Conservation (phyloP, 108 stramenopile genomes). For the Fragilaria radians region DNA sequence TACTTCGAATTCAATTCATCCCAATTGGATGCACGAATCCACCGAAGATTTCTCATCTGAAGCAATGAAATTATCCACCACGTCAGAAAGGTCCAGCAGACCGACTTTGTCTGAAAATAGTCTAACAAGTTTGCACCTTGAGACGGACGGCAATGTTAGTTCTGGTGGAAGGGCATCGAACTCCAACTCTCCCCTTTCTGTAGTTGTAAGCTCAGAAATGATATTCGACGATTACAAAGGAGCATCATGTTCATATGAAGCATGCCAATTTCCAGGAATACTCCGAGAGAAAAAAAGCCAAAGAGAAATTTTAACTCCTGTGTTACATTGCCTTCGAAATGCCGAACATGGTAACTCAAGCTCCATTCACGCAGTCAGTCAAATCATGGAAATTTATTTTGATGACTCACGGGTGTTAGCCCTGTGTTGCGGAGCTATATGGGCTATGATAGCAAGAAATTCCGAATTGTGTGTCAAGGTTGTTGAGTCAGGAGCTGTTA, state of each 20-base stretch:
- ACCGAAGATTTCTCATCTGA: background rate
- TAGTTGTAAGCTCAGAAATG: background rate
- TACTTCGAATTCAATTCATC: background rate
- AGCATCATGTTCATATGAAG: background rate
- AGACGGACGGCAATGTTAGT: background rate
- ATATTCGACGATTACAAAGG: slow-evolving; percentile 1
- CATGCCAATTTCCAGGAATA: slow-evolving; percentile 5
- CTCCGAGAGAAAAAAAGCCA: slow-evolving; percentile 7
- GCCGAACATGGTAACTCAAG: slow-evolving; percentile 6
- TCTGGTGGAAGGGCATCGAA: background rate
- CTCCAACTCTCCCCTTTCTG: background rate
- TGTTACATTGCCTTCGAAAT: slow-evolving; percentile 27
- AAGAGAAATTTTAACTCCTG: slow-evolving; percentile 5
- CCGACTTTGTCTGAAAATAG: background rate
- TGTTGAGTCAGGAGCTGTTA: slow-evolving; percentile 13
- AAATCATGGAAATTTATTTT: slow-evolving; percentile 18
- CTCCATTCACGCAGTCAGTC: slow-evolving; percentile 14
- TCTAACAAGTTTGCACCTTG: background rate
- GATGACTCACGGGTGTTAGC: slow-evolving; percentile 12
- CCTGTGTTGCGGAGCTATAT: slow-evolving; percentile 18
- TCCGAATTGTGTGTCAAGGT: slow-evolving; percentile 8
- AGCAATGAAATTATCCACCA: background rate
- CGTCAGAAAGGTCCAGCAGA: background rate
- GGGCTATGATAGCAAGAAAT: slow-evolving; percentile 12
- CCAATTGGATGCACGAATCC: background rate